Conservation (phyloP, 805 yeast genomes). For the Wickerhamomyces alni region DNA sequence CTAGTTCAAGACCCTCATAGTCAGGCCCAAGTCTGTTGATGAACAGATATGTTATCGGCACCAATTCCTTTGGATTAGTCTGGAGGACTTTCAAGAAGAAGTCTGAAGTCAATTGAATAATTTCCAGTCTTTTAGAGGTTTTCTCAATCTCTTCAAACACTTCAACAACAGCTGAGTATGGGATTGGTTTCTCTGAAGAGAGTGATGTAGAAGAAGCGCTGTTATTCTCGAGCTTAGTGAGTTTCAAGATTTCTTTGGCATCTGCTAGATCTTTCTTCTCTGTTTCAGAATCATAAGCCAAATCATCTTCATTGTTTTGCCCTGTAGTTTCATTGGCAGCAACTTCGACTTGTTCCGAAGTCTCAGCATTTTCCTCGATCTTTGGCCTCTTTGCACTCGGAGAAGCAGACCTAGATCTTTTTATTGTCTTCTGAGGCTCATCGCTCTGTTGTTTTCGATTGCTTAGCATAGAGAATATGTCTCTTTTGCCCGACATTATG, state of each 20-base stretch:
- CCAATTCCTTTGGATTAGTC: conserved; percentile 46
- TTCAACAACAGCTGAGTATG: conserved; percentile 38
- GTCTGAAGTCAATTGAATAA: conserved; percentile 66
- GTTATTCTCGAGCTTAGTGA: conserved; percentile 8
- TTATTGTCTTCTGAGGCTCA: background rate
- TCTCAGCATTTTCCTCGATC: too few relatives aligned
- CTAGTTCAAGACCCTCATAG: conserved; percentile 89
- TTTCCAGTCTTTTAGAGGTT: conserved; percentile 79
- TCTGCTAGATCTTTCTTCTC: conserved; percentile 19
- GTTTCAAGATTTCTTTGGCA: conserved; percentile 16
- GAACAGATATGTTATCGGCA: conserved; percentile 73
- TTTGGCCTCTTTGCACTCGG: background rate
- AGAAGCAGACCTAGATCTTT: background rate
- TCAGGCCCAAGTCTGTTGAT: conserved; percentile 93
- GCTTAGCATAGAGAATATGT: conserved; percentile 21
- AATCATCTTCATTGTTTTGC: conserved; percentile 7
- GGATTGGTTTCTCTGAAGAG: conserved; percentile 19
- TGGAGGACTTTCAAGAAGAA: conserved; percentile 62
- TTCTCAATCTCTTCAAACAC: conserved; percentile 74
- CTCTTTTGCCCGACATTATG: conserved; percentile 18
- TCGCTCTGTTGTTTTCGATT: background rate
- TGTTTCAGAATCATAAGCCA: conserved; percentile 19
- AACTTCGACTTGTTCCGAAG: background rate
- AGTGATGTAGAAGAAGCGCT: conserved; percentile 3
- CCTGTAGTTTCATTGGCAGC: conserved; percentile 2